Percentiles rank a stretch among this genome's conserved stretches.
Conservation (phyloP, 2,329 filamentous ascomycete species). For the Lasiodiplodia theobromae region DNA sequence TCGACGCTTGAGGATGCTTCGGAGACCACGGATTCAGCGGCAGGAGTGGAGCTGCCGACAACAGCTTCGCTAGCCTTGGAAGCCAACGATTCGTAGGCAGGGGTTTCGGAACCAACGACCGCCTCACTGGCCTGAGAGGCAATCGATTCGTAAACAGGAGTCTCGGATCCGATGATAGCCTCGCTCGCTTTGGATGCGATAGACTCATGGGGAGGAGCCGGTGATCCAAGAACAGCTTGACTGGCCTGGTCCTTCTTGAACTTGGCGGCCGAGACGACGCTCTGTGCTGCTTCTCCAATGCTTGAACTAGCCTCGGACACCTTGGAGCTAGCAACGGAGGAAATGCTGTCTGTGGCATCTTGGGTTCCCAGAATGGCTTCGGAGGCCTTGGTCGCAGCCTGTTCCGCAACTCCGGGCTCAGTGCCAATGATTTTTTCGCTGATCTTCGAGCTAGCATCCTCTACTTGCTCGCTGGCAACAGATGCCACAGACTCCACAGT, state of each 20-base stretch:
- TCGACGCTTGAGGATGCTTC: constrained; percentile 46
- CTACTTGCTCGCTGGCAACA: constrained; percentile 35
- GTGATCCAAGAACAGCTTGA: constrained; percentile 43
- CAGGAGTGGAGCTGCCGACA: constrained; percentile 58
- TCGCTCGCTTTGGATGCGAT: constrained; percentile 55
- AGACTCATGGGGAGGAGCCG: constrained; percentile 53
- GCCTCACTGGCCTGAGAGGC: constrained; percentile 29
- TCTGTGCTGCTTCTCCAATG: constrained; percentile 32
- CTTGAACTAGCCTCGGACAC: constrained; percentile 33
- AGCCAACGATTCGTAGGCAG: constrained; percentile 30
- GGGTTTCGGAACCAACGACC: constrained; percentile 33
- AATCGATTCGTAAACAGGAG: constrained; percentile 55
- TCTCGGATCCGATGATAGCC: constrained; percentile 55
- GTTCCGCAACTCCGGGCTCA: constrained; percentile 37
- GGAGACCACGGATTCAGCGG: constrained; percentile 48
- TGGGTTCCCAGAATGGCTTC: constrained; percentile 35
- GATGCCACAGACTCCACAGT: constrained; percentile 46
- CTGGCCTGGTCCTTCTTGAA: constrained; percentile 36
- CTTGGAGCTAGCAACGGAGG: constrained; percentile 41
- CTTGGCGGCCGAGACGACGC: constrained; percentile 35
- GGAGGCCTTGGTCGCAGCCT: constrained; percentile 46
- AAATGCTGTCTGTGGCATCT: constrained; percentile 39
- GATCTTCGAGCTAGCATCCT: constrained; percentile 35
- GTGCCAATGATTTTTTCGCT: constrained; percentile 37
- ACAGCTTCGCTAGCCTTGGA: constrained; percentile 53